Percentiles rank a stretch among this genome's conserved stretches.
Conservation (phyloP, 768 basidiomycete genomes). For the Lactarius hatsudake region DNA sequence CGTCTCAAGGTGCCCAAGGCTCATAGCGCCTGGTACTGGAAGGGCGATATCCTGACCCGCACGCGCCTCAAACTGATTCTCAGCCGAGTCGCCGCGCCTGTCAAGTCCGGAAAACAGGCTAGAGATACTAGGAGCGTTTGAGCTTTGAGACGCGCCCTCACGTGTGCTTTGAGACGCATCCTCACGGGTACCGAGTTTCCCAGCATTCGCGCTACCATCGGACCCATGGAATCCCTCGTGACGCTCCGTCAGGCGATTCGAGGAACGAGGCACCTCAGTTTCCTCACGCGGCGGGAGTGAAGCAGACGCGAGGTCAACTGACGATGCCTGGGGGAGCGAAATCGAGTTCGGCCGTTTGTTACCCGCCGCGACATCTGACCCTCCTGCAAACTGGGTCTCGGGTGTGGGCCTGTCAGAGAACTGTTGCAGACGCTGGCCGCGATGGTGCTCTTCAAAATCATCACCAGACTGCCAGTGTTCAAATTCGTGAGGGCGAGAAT, state of each 20-base stretch:
- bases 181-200: no score
- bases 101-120: background rate
- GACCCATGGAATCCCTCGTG: background rate
- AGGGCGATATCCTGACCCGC: background rate
- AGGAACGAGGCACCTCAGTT: background rate
- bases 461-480: background rate
- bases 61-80: background rate
- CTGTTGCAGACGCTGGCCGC: background rate
- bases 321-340: background rate
- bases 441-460: background rate
- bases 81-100: background rate
- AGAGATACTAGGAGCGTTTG: background rate
- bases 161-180: background rate
- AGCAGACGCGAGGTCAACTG: slow-evolving; percentile 10
- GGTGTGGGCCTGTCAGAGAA: background rate
- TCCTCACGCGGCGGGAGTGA: slow-evolving; percentile 9
- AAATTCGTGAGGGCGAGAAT: background rate
- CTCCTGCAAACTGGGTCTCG: background rate
- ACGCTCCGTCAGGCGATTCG: background rate
- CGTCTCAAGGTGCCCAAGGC: background rate
- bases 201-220: background rate
- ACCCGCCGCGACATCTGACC: background rate
- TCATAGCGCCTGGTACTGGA: background rate
- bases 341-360: background rate
- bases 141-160: background rate